phyloP scores from a whole-genome alignment of 208 protist genomes.

The Trypanosoma melophagium region DNA sequence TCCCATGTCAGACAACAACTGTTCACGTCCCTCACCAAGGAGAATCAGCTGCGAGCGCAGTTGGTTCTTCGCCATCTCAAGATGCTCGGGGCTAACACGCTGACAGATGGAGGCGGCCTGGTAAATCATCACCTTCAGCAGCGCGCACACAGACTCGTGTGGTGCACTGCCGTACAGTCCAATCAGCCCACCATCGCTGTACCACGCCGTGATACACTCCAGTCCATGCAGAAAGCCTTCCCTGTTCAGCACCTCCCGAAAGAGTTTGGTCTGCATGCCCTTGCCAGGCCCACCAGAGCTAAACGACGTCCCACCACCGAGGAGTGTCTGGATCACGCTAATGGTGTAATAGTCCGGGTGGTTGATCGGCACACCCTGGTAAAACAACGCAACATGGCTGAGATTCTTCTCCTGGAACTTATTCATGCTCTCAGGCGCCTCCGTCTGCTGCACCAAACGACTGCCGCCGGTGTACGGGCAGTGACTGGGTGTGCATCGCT shows the following conservation, averaged over 20 bases:
- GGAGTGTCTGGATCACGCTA: constrained; percentile 85
- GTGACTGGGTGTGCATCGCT: constrained; percentile 12
- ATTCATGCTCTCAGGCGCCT: constrained; percentile 85
- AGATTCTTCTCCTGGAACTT: constrained; percentile 92
- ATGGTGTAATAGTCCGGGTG: constrained; percentile 88
- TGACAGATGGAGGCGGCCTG: constrained; percentile 80
- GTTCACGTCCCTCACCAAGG: constrained; percentile 77
- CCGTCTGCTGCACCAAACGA: constrained; percentile 73
- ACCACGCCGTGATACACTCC: constrained; percentile 92
- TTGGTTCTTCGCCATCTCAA: constrained; percentile 91
- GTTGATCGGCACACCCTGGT: constrained; percentile 77
- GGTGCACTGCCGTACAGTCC: constrained; percentile 86
- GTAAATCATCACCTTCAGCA: constrained; percentile 77
- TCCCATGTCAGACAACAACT: constrained; percentile 88
- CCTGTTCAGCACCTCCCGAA: constrained; percentile 84
- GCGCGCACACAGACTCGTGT: constrained; percentile 67
- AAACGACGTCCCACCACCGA: constrained; percentile 90
- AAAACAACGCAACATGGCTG: constrained; percentile 87
- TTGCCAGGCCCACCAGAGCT: constrained; percentile 92
- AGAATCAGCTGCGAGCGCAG: constrained; percentile 83
- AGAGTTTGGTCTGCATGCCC: constrained; percentile 92
- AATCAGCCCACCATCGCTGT: constrained; percentile 85
- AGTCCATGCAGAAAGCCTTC: constrained; percentile 75
- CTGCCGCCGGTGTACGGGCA: constrained; percentile 78
- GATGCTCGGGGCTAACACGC: constrained; percentile 64